Conservation (phyloP, 176 grass and related monocot genomes). For the Rhynchospora breviuscula region DNA sequence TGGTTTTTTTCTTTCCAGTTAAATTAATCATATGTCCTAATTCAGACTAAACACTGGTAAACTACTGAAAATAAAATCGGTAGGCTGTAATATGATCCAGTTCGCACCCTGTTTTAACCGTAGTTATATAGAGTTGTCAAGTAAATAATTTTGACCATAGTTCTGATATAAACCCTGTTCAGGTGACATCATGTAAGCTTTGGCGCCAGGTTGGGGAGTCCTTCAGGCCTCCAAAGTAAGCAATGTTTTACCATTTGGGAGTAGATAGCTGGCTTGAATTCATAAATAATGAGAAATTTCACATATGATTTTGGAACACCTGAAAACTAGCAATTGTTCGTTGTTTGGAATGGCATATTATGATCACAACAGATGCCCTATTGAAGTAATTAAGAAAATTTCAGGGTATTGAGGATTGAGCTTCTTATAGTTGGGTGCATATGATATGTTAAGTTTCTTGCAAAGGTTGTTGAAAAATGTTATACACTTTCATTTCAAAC, state of each 20-base stretch:
- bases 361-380: not conserved
- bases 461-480: not conserved
- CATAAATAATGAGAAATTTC: constrained; percentile 5
- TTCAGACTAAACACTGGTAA: not conserved
- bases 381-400: not conserved
- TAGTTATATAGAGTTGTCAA: not conserved
- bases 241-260: not conserved
- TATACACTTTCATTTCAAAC: not conserved
- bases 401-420: not conserved
- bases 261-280: not conserved
- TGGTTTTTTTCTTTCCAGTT: not conserved
- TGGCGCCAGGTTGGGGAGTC: constrained; percentile 99
- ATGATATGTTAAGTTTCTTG: not conserved
- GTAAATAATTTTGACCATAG: not conserved
- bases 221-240: constrained; percentile 97
- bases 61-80: not conserved
- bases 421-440: not conserved
- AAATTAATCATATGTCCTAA: not conserved
- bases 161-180: constrained; percentile 24
- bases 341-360: not conserved
- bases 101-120: not conserved
- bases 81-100: not conserved
- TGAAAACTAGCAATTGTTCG: not conserved
- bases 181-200: constrained; percentile 96
- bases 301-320: not conserved